Percentiles rank a stretch among this genome's conserved stretches.
phyloP scores from a whole-genome alignment of 2,329 filamentous ascomycete species.

The Monilinia laxa region DNA sequence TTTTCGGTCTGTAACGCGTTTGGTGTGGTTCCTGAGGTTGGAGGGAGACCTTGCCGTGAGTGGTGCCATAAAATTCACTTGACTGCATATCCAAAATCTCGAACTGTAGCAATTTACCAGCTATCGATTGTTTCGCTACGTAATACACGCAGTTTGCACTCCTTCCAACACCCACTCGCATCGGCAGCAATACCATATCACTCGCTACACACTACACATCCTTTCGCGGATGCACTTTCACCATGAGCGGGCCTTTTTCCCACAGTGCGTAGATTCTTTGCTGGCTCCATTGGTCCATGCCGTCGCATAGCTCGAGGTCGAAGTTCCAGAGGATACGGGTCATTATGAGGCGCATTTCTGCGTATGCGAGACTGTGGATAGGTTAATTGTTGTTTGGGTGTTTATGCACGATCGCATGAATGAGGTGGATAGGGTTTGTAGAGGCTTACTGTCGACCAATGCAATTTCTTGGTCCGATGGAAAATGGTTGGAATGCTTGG shows the following conservation, averaged over 20 bases:
- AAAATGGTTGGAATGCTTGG: constrained; percentile 22
- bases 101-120: no score
- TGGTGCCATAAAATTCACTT: no score
- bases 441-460: constrained; percentile 26
- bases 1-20: no score
- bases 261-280: background rate
- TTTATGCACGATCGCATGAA: background rate
- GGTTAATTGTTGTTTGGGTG: background rate
- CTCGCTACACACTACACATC: background rate
- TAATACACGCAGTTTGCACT: no score
- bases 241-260: background rate
- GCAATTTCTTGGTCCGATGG: constrained; percentile 28
- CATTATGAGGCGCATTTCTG: background rate
- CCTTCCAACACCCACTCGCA: no score
- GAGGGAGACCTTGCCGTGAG: no score
- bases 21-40: no score
- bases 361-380: background rate
- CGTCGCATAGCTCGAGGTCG: background rate
- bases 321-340: background rate
- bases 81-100: no score
- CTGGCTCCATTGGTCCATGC: background rate
- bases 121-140: no score
- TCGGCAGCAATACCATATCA: no score
- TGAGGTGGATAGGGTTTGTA: no score
- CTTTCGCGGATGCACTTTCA: background rate